Base-by-base conservation (phyloP, 2,329 filamentous ascomycete species). In the Aspergillus amoenus region DNA sequence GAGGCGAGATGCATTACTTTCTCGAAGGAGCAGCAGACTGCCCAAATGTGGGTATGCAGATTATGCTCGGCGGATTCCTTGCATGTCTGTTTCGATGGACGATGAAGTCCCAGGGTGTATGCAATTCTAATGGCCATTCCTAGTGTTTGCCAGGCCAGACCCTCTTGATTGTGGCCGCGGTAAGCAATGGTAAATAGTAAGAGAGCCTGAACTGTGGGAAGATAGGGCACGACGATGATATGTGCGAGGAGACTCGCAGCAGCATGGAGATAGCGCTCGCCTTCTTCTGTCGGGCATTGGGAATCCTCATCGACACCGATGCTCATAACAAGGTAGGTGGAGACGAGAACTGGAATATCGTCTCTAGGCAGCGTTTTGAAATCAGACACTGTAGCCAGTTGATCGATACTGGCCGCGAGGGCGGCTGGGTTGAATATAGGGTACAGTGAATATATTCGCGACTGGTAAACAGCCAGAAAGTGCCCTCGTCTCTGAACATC, bases 71-170 rank as follows among this genome's bases (percentile, higher is more conserved):
- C 27, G 9, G 27, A 24, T 7, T 11, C 17, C 3, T 17, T 3
- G 41, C 9, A 4, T 22, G 34, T 4, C 11, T 57, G 37, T 6
- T 39, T 48, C 3, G 47, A 45, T 11, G 22, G 32, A 9, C 56
- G 58, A 22, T 62, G 56, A 6, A 62, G 24, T 3, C 60, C 60
- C 4, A 62, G 42, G 0, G 60, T 62, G 8, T 59, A 61, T 2
- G 60, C 58, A n/a, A 58, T 61, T 2, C 58, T 43, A 18, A 59
- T 62, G 6, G 56, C 58, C 39, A 61, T 61, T 4, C 60, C 60
- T 3, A 62, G 40, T 1, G 50, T 58, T 17, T 62, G 60, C 60
- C 60, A 62, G 2, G 55, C 60, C 9, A 62, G 58, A 0, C 58
- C 60, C 22, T 59, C 60, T 24, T 59, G 49, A 15, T 59, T 62